These are phyloP conservation scores for Lactarius psammicola DNA, from an alignment of 768 basidiomycete species.

Conservation along the genomic window DNA sequence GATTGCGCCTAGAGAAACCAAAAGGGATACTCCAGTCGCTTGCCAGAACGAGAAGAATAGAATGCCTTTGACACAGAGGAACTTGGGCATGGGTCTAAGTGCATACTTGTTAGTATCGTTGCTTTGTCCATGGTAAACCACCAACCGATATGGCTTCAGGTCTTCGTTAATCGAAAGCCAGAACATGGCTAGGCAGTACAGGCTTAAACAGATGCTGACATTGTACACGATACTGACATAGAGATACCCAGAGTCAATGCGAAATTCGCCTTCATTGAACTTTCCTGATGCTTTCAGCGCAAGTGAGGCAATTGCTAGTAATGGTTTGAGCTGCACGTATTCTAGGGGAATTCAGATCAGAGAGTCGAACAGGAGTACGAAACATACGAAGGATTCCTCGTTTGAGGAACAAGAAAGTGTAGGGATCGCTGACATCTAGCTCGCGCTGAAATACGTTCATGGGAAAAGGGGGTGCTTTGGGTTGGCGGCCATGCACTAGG, in stretches of 20 bases:
- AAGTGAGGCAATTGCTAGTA: constrained; percentile 79
- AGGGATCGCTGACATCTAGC: constrained; percentile 92
- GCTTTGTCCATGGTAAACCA: constrained; percentile 13
- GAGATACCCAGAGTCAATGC: constrained; percentile 83
- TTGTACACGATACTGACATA: constrained; percentile 89
- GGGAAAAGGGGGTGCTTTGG: constrained; percentile 86
- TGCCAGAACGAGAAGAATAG: constrained; percentile 99
- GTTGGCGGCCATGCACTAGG: constrained; percentile 84
- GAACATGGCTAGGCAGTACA: constrained; percentile 95
- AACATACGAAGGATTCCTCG: constrained; percentile 87
- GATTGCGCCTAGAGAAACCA: constrained; percentile 82
- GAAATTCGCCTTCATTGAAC: constrained; percentile 87
- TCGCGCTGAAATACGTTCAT: constrained; percentile 78
- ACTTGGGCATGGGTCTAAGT: constrained; percentile 86
- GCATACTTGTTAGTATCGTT: constrained; percentile 3
- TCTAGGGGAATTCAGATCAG: constrained; percentile 42
- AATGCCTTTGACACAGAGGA: constrained; percentile 97
- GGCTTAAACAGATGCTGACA: constrained; percentile 69
- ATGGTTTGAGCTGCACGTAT: constrained; percentile 95
- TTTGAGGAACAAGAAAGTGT: constrained; percentile 90
- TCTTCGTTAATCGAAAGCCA: constrained; percentile 93
- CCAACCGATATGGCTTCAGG: constrained; percentile 82
- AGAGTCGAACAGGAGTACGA: constrained; percentile 1
- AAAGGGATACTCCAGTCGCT: constrained; percentile 75
- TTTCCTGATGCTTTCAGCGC: constrained; percentile 84